phyloP scores from a whole-genome alignment of 139 green algal genomes.

The Zygnema circumcarinatum region DNA sequence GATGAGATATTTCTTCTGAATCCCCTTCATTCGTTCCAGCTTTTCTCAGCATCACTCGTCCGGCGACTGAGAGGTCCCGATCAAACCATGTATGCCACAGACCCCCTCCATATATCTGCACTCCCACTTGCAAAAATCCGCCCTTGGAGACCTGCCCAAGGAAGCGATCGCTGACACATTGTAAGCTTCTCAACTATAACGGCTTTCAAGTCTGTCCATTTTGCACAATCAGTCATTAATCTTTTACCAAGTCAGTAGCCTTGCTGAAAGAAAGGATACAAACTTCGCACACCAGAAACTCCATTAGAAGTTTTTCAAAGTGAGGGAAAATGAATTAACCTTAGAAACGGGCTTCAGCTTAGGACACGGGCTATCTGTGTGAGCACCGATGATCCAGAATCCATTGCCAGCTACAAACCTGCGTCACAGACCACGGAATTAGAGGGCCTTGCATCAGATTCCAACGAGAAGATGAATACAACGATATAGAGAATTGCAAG shows the following conservation, averaged over 20 bases:
- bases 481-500: too few relatives aligned
- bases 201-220: too few relatives aligned
- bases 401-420: constrained; percentile 29
- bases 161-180: too few relatives aligned
- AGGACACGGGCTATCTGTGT: constrained; percentile 55
- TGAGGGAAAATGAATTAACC: neutral
- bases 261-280: too few relatives aligned
- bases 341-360: constrained; percentile 63
- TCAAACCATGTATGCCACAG: constrained; percentile 99
- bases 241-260: too few relatives aligned
- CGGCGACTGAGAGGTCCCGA: constrained; percentile 88
- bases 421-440: too few relatives aligned
- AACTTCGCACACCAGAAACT: too few relatives aligned
- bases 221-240: too few relatives aligned
- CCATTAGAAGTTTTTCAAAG: too few relatives aligned
- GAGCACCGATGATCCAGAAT: constrained; percentile 51
- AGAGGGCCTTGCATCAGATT: neutral
- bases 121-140: constrained; percentile 78
- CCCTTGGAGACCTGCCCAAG: constrained; percentile 63
- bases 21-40: neutral
- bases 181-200: too few relatives aligned
- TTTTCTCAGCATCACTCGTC: constrained; percentile 53
- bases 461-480: neutral
- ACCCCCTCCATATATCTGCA: constrained; percentile 94
- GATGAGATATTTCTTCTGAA: neutral